Evolutionary conservation across 2,329 filamentous ascomycete species (phyloP).

Genomic region (Cercospora sp.): DNA sequence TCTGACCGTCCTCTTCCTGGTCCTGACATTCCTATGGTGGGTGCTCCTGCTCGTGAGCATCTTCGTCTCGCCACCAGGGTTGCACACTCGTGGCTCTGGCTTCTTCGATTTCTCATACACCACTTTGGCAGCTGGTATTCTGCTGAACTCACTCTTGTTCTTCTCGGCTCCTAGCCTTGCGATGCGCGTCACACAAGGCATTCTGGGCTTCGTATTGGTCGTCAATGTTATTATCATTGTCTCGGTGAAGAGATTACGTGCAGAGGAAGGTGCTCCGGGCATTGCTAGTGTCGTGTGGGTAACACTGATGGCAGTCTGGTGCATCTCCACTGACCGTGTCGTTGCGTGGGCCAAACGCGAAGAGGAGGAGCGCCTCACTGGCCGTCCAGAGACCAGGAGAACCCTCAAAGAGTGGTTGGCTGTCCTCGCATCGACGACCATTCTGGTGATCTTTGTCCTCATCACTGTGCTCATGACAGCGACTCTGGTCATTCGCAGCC

Average conservation of each 20-base stretch:
- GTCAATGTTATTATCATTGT: conserved; percentile 78
- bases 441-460: conserved; percentile 67
- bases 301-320: conserved; percentile 74
- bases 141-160: conserved; percentile 78
- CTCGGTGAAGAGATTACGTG: conserved; percentile 69
- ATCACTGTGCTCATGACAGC: conserved; percentile 74
- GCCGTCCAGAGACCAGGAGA: conserved; percentile 79
- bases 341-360: conserved; percentile 91
- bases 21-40: conserved; percentile 88
- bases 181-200: conserved; percentile 69
- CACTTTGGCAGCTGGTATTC: conserved; percentile 71
- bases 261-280: conserved; percentile 91
- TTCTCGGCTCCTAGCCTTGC: conserved; percentile 80
- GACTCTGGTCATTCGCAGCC: conserved; percentile 74
- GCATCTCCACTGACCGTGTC: conserved; percentile 72
- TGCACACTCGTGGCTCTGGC: conserved; percentile 84
- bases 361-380: conserved; percentile 89
- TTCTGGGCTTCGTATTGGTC: conserved; percentile 66
- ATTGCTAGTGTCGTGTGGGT: conserved; percentile 83
- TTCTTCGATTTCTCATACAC: conserved; percentile 88
- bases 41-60: conserved; percentile 80
- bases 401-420: conserved; percentile 81
- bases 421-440: conserved; percentile 71
- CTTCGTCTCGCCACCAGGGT: conserved; percentile 85
- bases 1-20: conserved; percentile 72